Base-by-base conservation (phyloP, 1,284 basidiomycete genomes). In the Pyrrhoderma lamaoense region DNA sequence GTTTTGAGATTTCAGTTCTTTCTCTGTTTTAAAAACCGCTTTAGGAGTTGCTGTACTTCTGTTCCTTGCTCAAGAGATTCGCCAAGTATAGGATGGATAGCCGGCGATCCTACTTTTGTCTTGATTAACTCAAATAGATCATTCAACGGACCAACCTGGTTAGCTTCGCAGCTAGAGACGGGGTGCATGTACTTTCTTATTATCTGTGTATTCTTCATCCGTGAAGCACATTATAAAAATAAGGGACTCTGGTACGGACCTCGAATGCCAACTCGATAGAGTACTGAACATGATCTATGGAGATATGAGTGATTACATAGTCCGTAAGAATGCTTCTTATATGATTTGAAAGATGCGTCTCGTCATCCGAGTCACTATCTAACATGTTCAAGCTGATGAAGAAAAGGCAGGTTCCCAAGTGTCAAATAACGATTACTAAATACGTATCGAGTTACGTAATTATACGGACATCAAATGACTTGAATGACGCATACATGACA, bases 231-330 rank as follows among this genome's bases (percentile, higher is more conserved):
- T 25, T 35, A 43, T 18, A 14, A 21, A 22, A 9, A 14, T 42
- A 8, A 42, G 40, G 19, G 8, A 13, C 42, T 35, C 9, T 25
- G 25, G 42, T 8, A 62, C 69, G 46, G 56, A 75, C 82, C 59
- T 78, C 69, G 39, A 70, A 61, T 5, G 77, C 73, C 2, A 69
- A 65, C 49, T 67, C 61, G 56, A 76, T 68, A 2, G 80, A 81
- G 59, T 74, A 78, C n/a, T 68, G 62, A 36, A 77, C 64, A 60
- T 83, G 73, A 59, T 82, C 70, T 46, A 65, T 73, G 0, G 79
- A 75, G 34, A 82, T 64, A 62, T 85, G 75, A n/a, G 62, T 62
- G 21, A 69, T 66, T 5, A 67, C 72, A 58, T 85, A 85, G 39
- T 74, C 67, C 16, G 75, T 64, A 19, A 85, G 68, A 14, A 81